Evolutionary conservation across 305 asterid species (phyloP).

Genomic region (Fraxinus sp.): DNA sequence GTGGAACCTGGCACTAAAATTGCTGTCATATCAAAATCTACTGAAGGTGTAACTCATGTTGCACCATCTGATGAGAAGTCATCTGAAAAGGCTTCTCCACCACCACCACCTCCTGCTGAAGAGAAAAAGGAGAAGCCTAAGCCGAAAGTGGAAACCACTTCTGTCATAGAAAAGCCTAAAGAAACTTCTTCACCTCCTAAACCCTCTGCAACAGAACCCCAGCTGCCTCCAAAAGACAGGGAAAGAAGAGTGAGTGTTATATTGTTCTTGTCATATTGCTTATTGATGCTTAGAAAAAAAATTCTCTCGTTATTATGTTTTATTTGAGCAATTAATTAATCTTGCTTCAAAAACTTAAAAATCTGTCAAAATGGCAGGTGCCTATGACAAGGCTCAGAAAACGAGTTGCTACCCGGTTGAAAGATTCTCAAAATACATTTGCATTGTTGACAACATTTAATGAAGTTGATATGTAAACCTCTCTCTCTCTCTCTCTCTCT

Average conservation of each 20-base stretch:
- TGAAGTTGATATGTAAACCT: slow-evolving; percentile 97
- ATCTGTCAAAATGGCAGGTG: slow-evolving; percentile 50
- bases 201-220: slow-evolving; percentile 77
- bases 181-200: slow-evolving; percentile 48
- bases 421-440: slow-evolving; percentile 97
- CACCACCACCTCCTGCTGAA: slow-evolving; percentile 55
- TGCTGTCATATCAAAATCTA: slow-evolving; percentile 90
- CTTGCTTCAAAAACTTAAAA: slow-evolving; percentile 18
- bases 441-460: slow-evolving; percentile 96
- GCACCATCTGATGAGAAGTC: slow-evolving; percentile 82
- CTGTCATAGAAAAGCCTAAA: slow-evolving; percentile 57
- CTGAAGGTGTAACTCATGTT: slow-evolving; percentile 77
- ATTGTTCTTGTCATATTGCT: neutral
- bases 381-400: slow-evolving; percentile 98
- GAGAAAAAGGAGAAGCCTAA: slow-evolving; percentile 42
- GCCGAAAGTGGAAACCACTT: slow-evolving; percentile 49
- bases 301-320: too few relatives aligned
- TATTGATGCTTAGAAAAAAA: neutral
- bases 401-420: slow-evolving; percentile 86
- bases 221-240: slow-evolving; percentile 96
- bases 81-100: slow-evolving; percentile 52
- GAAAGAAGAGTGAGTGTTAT: slow-evolving; percentile 76
- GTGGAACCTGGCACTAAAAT: slow-evolving; percentile 95
- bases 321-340: neutral
- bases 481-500: neutral